These are phyloP conservation scores for Gaultheria prostrata DNA, from an alignment of 148 eudicot genomes.

Conservation along the genomic window DNA sequence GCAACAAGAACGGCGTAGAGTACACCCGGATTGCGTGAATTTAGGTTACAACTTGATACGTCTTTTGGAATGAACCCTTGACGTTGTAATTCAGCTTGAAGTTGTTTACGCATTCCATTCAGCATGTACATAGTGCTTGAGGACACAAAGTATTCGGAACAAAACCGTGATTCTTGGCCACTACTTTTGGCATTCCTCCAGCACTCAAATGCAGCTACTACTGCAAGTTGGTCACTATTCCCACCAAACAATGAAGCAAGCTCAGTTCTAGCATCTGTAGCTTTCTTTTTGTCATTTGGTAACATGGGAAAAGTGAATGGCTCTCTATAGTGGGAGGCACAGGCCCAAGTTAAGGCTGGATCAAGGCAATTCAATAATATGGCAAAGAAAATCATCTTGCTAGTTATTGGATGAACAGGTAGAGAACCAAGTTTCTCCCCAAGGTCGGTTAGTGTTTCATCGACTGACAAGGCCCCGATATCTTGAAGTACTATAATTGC, in stretches of 20 bases:
- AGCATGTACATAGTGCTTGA: constrained; percentile 70
- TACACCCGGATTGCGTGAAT: constrained; percentile 67
- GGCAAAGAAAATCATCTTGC: constrained; percentile 92
- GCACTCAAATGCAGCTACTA: constrained; percentile 90
- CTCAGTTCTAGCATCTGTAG: constrained; percentile 64
- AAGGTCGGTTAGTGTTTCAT: constrained; percentile 77
- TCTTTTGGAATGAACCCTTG: constrained; percentile 64
- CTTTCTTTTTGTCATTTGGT: constrained; percentile 62
- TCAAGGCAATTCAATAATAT: constrained; percentile 84
- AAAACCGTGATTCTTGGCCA: constrained; percentile 63
- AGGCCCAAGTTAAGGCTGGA: constrained; percentile 94
- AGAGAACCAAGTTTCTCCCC: constrained; percentile 74
- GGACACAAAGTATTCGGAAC: constrained; percentile 72
- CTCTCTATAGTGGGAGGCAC: constrained; percentile 75
- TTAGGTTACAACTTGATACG: constrained; percentile 52
- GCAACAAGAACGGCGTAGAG: constrained; percentile 74
- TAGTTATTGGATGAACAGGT: constrained; percentile 81
- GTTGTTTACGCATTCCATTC: constrained; percentile 70
- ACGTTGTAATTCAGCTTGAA: constrained; percentile 52
- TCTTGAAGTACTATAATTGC: constrained; percentile 78
- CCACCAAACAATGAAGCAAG: constrained; percentile 82
- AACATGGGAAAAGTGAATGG: constrained; percentile 85
- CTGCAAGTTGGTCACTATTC: constrained; percentile 82
- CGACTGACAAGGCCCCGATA: constrained; percentile 77
- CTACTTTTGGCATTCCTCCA: constrained; percentile 71